Base-by-base conservation (phyloP, 2,329 filamentous ascomycete species). In the Aspergillus hortae region DNA sequence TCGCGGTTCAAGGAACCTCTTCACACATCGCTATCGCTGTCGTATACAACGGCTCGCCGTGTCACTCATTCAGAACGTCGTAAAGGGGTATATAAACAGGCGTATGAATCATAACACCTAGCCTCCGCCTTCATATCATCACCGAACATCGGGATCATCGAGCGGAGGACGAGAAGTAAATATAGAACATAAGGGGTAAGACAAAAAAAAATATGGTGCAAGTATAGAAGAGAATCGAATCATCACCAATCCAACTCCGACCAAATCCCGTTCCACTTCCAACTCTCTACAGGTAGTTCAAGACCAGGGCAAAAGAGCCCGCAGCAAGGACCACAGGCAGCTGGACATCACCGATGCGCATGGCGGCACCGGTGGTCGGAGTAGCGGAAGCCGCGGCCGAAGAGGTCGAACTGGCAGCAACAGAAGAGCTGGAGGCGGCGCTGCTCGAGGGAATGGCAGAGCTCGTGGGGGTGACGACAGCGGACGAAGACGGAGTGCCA, bases 291-390 rank as follows among this genome's bases (percentile, higher is more conserved):
- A 73, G 54, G 51, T 61, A 61, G 30, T 69, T 70, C 56, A 74
- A 42, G 51, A 71, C 55, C 48, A 72, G 56, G 42, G 69, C 70
- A 42, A 74, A 58, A 14, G 69, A 71, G 38, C 72, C 71, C 17
- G 68, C 70, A 21, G 67, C 59, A 7, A 73, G 55, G 14, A 65
- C 67, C 27, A 63, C 63, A 5, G 69, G 65, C 49, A 42, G 40
- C 14, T 42, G 15, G 17, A 42, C 14, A 21, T 42, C 40, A 17
- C 40, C 40, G 7, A 42, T 19, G 17, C 19, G 40, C 15, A 71
- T 55, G 49, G 46, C 54, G 38, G 56, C 58, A 49, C 56, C 60
- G 27, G 58, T 57, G 19, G 60, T 41, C 11, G 56, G 58, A n/a
- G 42, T 48, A 4, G 53, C 46, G 17, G 33, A 44, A 9, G 56